Evolutionary conservation across 192 early-diverging fungal genomes (phyloP), one percentile per base, ranked within the genome.

Genomic region (Backusella westeae): DNA sequence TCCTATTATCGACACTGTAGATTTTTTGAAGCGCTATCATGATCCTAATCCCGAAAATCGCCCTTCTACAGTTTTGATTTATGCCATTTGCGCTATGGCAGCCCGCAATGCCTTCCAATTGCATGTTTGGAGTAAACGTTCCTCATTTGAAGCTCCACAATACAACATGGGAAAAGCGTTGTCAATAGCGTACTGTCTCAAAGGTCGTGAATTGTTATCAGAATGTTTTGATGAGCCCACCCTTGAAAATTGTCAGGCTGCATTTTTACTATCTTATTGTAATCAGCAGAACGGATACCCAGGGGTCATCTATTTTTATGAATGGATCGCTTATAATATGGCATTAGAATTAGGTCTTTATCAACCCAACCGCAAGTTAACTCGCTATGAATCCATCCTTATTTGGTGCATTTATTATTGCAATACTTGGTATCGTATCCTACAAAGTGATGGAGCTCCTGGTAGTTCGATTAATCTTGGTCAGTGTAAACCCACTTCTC

Each of bases 151-250:
- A n/a, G 70, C 75, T 9, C 75, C 81, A 14, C 63, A 82, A 19
- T 76, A 79, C 35, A 82, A 79, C 26, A 82, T 82, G 81, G 81
- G 81, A 34, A 82, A 82, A 46, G 75, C 78, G 34, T 49, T 82
- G 17, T 82, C 81, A 3, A 41, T 78, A 0, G 81, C 81, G 0
- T 82, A 79, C 12, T 77, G 75, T 35, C 38, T 79, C 34, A 68
- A 70, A n/a, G 78, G 77, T 0, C 77, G 81, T 12, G 81, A 82
- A 46, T 41, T 77, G 6, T 70, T 82, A 52, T 74, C 81, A 3
- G 81, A 82, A 7, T 82, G 81, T 23, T 82, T 82, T 70, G 81
- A 82, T 38, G 72, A 82, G 15, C 75, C 81, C 10, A 76, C 72
- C 21, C 38, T 82, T 23, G 81, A 82, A 29, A 67, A 78, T 39